phyloP scores from a whole-genome alignment of 805 yeast species.

The Kodamaea neixiangensis region DNA sequence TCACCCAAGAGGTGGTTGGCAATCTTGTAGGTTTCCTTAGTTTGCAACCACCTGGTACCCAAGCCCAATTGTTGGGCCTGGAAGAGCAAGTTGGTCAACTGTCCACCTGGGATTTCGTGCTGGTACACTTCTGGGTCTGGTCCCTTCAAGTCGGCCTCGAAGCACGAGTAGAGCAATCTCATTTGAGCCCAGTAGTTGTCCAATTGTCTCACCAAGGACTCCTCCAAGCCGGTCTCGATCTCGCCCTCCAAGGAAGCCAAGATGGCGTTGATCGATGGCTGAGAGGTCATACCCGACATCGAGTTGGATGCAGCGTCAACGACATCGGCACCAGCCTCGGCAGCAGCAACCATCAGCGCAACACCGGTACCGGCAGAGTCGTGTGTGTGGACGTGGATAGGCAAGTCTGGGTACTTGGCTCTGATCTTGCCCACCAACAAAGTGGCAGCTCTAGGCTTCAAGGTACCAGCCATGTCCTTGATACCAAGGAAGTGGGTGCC shows the following conservation, averaged over 20 bases:
- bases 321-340: conserved; percentile 95
- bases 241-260: conserved; percentile 91
- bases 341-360: conserved; percentile 93
- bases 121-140: conserved; percentile 99
- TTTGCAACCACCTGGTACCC: conserved; percentile 95
- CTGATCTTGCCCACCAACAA: conserved; percentile 78
- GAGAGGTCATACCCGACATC: conserved; percentile 98
- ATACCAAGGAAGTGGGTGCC: conserved; percentile 98
- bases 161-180: conserved; percentile 93
- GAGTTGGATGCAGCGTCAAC: conserved; percentile 98
- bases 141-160: conserved; percentile 98
- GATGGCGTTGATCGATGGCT: conserved; percentile 92
- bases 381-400: conserved; percentile 98
- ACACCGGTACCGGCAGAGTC: conserved; percentile 99
- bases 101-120: conserved; percentile 99
- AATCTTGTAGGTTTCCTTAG: conserved; percentile 89
- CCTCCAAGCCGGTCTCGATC: conserved; percentile 70
- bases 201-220: conserved; percentile 69
- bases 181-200: conserved; percentile 99
- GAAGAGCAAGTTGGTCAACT: conserved; percentile 94
- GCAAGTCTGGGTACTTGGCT: conserved; percentile 85
- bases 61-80: conserved; percentile 99
- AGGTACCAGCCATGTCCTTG: conserved; percentile 99
- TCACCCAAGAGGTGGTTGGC: conserved; percentile 94
- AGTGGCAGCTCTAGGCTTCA: conserved; percentile 93